Percentiles rank a stretch among this genome's conserved stretches.
Evolutionary conservation across 441 rosid species (phyloP).

Genomic region (Populus trichocarpa): DNA sequence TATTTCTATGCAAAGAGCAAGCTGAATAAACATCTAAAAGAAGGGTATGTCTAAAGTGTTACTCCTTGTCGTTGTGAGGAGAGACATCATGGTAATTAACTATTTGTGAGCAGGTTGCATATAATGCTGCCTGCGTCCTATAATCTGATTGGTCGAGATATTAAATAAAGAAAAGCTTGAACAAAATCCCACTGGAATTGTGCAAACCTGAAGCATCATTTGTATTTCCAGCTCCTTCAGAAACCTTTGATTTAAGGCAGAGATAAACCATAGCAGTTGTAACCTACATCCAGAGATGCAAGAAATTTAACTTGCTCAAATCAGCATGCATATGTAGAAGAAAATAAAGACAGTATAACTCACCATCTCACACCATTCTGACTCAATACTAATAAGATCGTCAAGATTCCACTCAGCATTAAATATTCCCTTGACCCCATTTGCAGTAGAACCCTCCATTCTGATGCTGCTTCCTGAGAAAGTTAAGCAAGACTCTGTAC

Average conservation of each 20-base stretch:
- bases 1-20: background rate
- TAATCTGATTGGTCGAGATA: background rate
- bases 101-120: background rate
- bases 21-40: background rate
- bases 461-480: conserved; percentile 44
- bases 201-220: conserved; percentile 50
- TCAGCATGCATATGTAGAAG: background rate
- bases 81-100: background rate
- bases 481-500: conserved; percentile 39
- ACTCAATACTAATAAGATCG: conserved; percentile 47
- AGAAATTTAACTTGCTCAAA: conserved; percentile 12
- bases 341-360: conserved; percentile 21
- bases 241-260: conserved; percentile 39
- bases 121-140: background rate
- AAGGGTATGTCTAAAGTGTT: background rate
- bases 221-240: conserved; percentile 28
- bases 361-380: conserved; percentile 51
- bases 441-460: conserved; percentile 44
- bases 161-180: too few species aligned
- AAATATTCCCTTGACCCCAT: conserved; percentile 40
- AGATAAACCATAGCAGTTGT: conserved; percentile 48
- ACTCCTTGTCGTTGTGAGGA: background rate
- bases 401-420: conserved; percentile 40
- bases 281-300: conserved; percentile 37
- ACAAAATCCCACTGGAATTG: background rate